Evolutionary conservation across 768 basidiomycete genomes (phyloP).

Genomic region (Tulasnella sp.): DNA sequence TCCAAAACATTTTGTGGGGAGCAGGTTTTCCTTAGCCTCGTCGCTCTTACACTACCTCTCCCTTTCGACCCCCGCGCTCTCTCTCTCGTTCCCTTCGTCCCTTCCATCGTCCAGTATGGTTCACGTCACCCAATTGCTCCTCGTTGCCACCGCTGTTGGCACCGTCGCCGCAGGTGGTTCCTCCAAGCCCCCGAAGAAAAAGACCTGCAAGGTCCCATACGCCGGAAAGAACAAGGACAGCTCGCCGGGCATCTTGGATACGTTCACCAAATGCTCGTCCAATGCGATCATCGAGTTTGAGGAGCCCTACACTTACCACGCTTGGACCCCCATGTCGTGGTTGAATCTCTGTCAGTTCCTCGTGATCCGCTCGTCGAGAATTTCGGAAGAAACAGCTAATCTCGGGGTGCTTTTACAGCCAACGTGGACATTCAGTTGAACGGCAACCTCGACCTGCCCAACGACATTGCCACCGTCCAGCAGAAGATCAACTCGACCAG

Average conservation of each 20-base stretch:
- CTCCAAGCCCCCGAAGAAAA: not conserved
- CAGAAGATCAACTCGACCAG: slow-evolving; percentile 41
- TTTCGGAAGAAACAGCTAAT: too few relatives aligned
- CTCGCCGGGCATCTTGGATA: slow-evolving; percentile 40
- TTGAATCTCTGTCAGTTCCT: slow-evolving; percentile 34
- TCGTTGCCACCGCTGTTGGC: not conserved
- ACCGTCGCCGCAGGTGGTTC: not conserved
- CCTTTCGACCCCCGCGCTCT: not conserved
- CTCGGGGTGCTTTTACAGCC: not conserved
- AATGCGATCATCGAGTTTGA: slow-evolving; percentile 42
- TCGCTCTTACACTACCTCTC: not conserved
- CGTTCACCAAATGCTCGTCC: slow-evolving; percentile 41
- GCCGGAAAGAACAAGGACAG: slow-evolving; percentile 37
- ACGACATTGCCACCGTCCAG: slow-evolving; percentile 46
- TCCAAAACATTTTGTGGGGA: not conserved
- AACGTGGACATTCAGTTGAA: slow-evolving; percentile 46
- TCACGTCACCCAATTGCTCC: not conserved
- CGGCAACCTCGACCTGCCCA: slow-evolving; percentile 48
- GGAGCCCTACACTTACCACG: slow-evolving; percentile 40
- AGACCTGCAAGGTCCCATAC: slow-evolving; percentile 28
- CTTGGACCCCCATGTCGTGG: slow-evolving; percentile 42
- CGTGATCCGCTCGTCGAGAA: not conserved
- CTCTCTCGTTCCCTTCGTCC: not conserved
- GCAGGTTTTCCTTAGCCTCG: not conserved
- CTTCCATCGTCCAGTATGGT: not conserved